A percentile compares a stretch with the other conserved stretches of the same genome.
phyloP scores from a whole-genome alignment of 805 yeast species.

The Hanseniaspora nectarophila region DNA sequence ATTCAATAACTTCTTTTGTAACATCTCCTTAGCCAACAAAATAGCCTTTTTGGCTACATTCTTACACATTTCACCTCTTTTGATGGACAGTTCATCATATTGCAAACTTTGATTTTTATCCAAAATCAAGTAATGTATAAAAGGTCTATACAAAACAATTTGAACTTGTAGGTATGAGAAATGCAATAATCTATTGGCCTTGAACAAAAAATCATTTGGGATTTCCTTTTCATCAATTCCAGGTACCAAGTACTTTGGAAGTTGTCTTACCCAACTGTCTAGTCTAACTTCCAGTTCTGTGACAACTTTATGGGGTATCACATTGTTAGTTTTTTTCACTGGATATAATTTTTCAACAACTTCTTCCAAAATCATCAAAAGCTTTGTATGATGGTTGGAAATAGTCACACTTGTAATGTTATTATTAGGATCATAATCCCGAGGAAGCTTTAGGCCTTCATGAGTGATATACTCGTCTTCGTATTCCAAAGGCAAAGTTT shows the following conservation, averaged over 20 bases:
- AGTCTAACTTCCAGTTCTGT: conserved; percentile 59
- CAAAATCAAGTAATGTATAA: conserved; percentile 53
- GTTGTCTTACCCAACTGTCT: conserved; percentile 56
- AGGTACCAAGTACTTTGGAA: conserved; percentile 66
- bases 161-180: conserved; percentile 69
- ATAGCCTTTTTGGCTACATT: conserved; percentile 74
- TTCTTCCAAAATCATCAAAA: conserved; percentile 57
- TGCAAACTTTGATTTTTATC: conserved; percentile 28
- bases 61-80: conserved; percentile 73
- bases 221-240: conserved; percentile 33
- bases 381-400: conserved; percentile 72
- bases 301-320: conserved; percentile 37
- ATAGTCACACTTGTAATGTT: conserved; percentile 32
- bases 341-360: conserved; percentile 69
- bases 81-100: conserved; percentile 36
- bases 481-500: conserved; percentile 68
- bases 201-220: conserved; percentile 18
- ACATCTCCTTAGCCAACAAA: conserved; percentile 67
- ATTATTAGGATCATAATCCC: conserved; percentile 24
- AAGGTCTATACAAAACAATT: conserved; percentile 77
- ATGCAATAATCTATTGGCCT: conserved; percentile 67
- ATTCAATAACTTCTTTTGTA: conserved; percentile 53
- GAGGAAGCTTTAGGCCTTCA: conserved; percentile 29
- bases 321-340: conserved; percentile 24
- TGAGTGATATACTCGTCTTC: conserved; percentile 79